Percentiles rank a stretch among this genome's conserved stretches.
Conservation (phyloP, 2,329 filamentous ascomycete genomes). For the Monilinia polystroma region DNA sequence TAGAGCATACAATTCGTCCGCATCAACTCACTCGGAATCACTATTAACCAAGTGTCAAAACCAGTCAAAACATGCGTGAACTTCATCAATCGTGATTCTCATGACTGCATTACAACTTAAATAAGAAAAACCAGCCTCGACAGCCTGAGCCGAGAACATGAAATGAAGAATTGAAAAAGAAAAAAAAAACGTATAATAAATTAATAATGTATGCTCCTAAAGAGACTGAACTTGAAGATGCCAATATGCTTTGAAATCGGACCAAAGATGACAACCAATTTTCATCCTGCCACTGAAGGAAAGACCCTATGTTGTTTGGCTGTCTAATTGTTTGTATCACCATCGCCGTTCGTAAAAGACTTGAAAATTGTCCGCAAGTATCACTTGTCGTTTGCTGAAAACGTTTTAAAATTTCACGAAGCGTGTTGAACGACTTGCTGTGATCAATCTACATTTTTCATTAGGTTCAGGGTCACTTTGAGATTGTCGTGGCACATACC, state of each 20-base stretch:
- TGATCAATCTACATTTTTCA: slow-evolving; percentile 2
- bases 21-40: slow-evolving; percentile 2
- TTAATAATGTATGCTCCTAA: not conserved
- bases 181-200: slow-evolving; percentile 9
- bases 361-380: not conserved
- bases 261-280: slow-evolving; percentile 3
- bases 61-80: slow-evolving; percentile 3
- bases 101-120: slow-evolving; percentile 18
- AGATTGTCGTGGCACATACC: slow-evolving; percentile 10
- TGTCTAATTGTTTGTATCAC: not conserved
- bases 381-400: not conserved
- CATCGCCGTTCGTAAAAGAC: not conserved
- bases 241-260: not conserved
- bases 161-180: slow-evolving; percentile 5
- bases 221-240: not conserved
- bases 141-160: not conserved
- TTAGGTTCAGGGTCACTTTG: slow-evolving; percentile 7
- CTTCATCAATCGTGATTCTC: slow-evolving; percentile 19
- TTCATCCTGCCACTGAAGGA: not conserved
- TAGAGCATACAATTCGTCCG: not conserved
- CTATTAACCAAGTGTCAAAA: not conserved
- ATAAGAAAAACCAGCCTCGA: not conserved
- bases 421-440: not conserved
- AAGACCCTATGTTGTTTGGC: slow-evolving; percentile 6
- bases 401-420: not conserved